Evolutionary conservation across 1,284 basidiomycete species (phyloP), one percentile per base, ranked within the genome.

Genomic region (Cryptococcus sp.): DNA sequence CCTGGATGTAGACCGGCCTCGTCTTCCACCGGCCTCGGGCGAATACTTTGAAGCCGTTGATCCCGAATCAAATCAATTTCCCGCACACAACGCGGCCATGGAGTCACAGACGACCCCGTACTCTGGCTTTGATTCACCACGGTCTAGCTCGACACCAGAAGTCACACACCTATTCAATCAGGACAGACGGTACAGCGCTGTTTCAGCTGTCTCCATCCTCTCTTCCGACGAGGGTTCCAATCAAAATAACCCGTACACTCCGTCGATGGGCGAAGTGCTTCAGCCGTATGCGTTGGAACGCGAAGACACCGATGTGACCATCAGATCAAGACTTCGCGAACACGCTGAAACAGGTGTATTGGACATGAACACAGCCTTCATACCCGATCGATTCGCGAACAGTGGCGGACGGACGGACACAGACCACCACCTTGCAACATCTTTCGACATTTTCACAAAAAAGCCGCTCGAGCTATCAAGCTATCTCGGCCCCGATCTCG

Each of bases 401-500:
- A 37, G 20, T 15, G 41, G 50, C 6, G 17, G 43, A 29, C 37
- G 56, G 11, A 46, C 47, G 15, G 45, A 29, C 23, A 53, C 37
- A 15, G 26, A 19, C 46, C 40, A 17, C 16, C 25, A 46, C 5
- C 38, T 25, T 22, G 46, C 46, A 43, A 23, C 44, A 34, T 48
- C 52, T 22, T 57, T 55, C 22, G 52, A 44, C 26, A 49, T 50
- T 26, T 37, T 52, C 7, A 39, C 55, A 22, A 55, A 41, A 3
- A 50, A 59, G 20, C 40, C 52, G 7, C 25, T 25, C 20, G 58
- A 60, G 29, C 41, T 64, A 16, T 41, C 59, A 3, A 26, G 50
- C 25, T 64, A 64, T 23, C 51, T 64, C 8, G 61, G 50, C 19
- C 55, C 62, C 13, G 55, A 65, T 10, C 50, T 65, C 8, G 53